Conservation (phyloP, 2,329 filamentous ascomycete species). For the Alternaria tenuissima region DNA sequence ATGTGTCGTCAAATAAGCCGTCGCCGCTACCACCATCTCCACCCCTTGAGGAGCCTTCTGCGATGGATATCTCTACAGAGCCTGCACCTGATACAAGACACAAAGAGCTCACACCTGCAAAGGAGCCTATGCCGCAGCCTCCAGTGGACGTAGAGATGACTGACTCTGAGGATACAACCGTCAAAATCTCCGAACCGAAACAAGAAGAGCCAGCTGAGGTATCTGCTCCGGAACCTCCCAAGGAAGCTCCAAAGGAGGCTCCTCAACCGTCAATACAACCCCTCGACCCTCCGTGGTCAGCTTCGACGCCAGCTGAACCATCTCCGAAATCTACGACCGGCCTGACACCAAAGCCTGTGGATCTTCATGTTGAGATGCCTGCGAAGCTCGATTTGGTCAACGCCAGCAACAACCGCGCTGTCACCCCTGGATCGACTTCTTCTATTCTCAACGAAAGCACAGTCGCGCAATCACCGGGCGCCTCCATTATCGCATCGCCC, state of each 20-base stretch:
- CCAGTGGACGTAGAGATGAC: constrained; percentile 29
- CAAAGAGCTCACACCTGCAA: constrained; percentile 36
- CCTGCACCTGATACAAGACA: constrained; percentile 25
- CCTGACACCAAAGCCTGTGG: constrained; percentile 24
- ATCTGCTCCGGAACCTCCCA: constrained; percentile 24
- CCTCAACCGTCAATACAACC: constrained; percentile 45
- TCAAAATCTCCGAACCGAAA: constrained; percentile 31
- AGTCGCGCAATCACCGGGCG: constrained; percentile 43
- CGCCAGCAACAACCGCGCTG: constrained; percentile 24
- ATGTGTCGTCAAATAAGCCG: constrained; percentile 44
- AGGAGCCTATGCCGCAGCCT: constrained; percentile 29
- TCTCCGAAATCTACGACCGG: constrained; percentile 22
- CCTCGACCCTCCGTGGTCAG: constrained; percentile 44
- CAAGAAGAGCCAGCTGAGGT: constrained; percentile 44
- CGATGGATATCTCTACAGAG: constrained; percentile 40
- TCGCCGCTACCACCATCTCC: constrained; percentile 39
- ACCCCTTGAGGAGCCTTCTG: constrained; percentile 33
- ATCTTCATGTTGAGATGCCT: constrained; percentile 43
- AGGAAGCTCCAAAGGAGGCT: constrained; percentile 33
- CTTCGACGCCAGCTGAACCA: constrained; percentile 23
- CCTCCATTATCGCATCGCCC: constrained; percentile 33
- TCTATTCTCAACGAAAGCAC: constrained; percentile 27
- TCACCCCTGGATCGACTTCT: constrained; percentile 38
- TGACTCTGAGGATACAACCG: constrained; percentile 22
- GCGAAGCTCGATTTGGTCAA: constrained; percentile 35